Percentiles rank a stretch among this genome's conserved stretches.
Evolutionary conservation across 164 flowering plant genomes (phyloP).

Genomic region (Taxillus chinensis): DNA sequence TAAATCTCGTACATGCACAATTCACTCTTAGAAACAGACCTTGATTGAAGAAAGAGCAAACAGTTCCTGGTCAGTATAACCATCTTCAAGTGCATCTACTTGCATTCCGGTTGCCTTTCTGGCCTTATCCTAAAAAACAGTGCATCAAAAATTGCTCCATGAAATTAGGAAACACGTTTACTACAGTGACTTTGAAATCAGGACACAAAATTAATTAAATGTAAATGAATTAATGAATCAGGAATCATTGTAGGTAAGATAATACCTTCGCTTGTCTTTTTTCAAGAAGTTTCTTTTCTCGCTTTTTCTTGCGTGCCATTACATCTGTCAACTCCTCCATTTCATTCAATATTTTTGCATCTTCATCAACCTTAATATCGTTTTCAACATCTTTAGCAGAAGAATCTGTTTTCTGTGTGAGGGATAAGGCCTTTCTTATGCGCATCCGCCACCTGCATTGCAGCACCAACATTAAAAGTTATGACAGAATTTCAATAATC

Average conservation of each 20-base stretch:
- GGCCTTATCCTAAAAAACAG: constrained; percentile 58
- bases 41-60: constrained; percentile 86
- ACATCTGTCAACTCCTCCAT: constrained; percentile 85
- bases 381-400: constrained; percentile 20
- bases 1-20: background rate
- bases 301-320: constrained; percentile 77
- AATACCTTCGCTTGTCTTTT: constrained; percentile 81
- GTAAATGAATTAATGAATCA: too few relatives aligned
- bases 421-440: constrained; percentile 66
- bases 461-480: constrained; percentile 4
- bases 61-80: constrained; percentile 64
- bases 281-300: constrained; percentile 51
- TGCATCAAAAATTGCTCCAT: background rate
- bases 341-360: constrained; percentile 69
- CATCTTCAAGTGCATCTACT: constrained; percentile 72
- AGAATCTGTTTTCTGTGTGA: constrained; percentile 25
- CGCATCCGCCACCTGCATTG: constrained; percentile 71
- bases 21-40: constrained; percentile 25
- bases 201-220: too few relatives aligned
- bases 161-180: background rate
- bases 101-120: constrained; percentile 80
- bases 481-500: background rate
- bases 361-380: constrained; percentile 43
- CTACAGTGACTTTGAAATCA: too few relatives aligned
- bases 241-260: background rate